These are phyloP conservation scores for Sporothrix curviconia DNA, from an alignment of 2,329 filamentous ascomycete species.

Conservation along the genomic window DNA sequence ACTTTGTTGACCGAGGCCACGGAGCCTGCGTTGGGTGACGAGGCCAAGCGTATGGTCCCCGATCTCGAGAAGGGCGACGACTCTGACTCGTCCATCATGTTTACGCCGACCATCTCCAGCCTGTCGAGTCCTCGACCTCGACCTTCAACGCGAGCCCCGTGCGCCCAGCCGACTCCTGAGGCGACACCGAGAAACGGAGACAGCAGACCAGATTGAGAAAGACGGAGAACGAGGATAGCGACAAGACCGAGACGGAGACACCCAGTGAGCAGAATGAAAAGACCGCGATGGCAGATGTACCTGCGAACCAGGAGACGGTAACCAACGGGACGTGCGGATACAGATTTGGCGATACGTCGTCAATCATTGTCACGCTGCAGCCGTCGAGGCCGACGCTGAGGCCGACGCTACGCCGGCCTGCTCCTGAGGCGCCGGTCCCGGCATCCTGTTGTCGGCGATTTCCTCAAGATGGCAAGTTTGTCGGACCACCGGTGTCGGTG, in stretches of 20 bases:
- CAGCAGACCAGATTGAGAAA: too few species aligned
- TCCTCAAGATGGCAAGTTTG: conserved; percentile 93
- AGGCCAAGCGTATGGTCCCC: conserved; percentile 14
- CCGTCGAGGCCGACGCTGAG: conserved; percentile 11
- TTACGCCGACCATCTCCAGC: conserved; percentile 21
- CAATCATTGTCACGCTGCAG: conserved; percentile 24
- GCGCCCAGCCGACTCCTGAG: neutral
- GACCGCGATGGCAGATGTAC: neutral
- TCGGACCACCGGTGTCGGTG: conserved; percentile 87
- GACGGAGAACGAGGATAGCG: neutral
- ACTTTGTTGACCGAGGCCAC: conserved; percentile 21
- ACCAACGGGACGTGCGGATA: conserved; percentile 10
- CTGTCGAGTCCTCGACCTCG: conserved; percentile 16
- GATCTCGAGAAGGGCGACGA: conserved; percentile 22
- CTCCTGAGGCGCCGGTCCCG: conserved; percentile 24
- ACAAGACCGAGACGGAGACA: too few species aligned
- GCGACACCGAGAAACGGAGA: neutral
- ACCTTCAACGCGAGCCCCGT: neutral
- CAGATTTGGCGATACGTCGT: conserved; percentile 26
- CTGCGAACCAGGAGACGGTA: neutral
- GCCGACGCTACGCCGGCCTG: neutral
- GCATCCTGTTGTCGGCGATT: conserved; percentile 88
- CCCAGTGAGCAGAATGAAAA: conserved; percentile 6
- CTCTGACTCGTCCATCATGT: conserved; percentile 24
- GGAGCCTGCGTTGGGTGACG: conserved; percentile 17